Base-by-base conservation (phyloP, 257 asterid species). In the Gentiana macrophylla region DNA sequence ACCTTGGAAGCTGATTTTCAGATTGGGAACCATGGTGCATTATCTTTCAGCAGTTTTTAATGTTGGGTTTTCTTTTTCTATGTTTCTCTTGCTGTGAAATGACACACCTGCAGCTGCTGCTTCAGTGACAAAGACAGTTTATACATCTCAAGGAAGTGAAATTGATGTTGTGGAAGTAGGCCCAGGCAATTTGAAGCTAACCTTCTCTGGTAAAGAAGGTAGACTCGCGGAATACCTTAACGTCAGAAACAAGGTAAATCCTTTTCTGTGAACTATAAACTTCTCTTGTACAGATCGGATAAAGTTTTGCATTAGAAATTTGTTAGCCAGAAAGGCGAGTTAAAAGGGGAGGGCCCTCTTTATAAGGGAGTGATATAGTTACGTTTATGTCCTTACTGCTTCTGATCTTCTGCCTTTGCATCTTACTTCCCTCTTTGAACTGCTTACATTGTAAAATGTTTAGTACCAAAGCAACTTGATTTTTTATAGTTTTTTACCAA, bases 131-230 rank as follows among this genome's bases (percentile, higher is more conserved):
- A 74, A 74, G 62, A 47, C 53, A 9, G 52, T 74, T 7, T 49
- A 74, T 69, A 38, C 38, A 49, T 51, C 70, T 55, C 70, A 53
- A 36, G 81, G 75, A 64, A 70, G 74, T 62, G 80, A 76, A 70
- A 57, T 52, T 45, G 76, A 71, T 65, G 62, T 56, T 41, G 75
- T 89, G 58, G 84, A 77, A 78, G 77, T 84, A 45, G 97, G 97
- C 46, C 66, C 84, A 5, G 95, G 95, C 49, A 58, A 74, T 66
- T 76, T 89, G 86, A 89, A 78, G 78, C 89, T 89, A 63, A 56
- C 67, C 50, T 89, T 74, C 75, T 80, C 91, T 59, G 88, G 78
- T 70, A 71, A 67, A 11, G 74, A 79, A 57, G 95, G 94, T 55
- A 81, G 73, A 66, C 83, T 83, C 37, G 62, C 58, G 38, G 84